These are phyloP conservation scores for Beauveria bassiana DNA, from an alignment of 2,329 filamentous ascomycete species.

Conservation along the genomic window DNA sequence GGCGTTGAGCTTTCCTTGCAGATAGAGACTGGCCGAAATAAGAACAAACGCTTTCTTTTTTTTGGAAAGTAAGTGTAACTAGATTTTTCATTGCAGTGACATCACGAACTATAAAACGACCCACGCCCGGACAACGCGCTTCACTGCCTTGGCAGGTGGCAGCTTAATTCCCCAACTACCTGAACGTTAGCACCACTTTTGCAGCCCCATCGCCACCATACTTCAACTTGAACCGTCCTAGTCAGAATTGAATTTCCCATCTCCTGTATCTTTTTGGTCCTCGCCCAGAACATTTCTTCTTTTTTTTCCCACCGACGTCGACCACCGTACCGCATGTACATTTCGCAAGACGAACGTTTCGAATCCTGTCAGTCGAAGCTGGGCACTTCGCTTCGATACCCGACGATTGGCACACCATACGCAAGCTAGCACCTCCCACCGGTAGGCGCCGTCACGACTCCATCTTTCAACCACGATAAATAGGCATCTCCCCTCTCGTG, in stretches of 20 bases:
- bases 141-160: background rate
- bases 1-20: background rate
- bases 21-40: background rate
- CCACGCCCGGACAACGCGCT: background rate
- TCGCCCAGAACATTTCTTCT: background rate
- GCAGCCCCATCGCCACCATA: background rate
- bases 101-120: background rate
- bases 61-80: background rate
- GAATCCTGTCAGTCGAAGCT: background rate
- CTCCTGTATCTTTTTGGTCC: background rate
- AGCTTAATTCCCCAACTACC: background rate
- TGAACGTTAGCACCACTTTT: background rate
- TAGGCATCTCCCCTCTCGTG: background rate
- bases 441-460: background rate
- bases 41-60: background rate
- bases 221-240: background rate
- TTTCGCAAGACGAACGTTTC: background rate
- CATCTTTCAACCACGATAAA: background rate
- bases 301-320: background rate
- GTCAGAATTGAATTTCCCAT: background rate
- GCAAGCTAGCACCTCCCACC: background rate
- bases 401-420: background rate
- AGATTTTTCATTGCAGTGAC: background rate
- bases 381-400: slow-evolving; percentile 7
- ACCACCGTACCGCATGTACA: background rate